Conservation (phyloP, 2,329 filamentous ascomycete genomes). For the Zymoseptoria passerinii region DNA sequence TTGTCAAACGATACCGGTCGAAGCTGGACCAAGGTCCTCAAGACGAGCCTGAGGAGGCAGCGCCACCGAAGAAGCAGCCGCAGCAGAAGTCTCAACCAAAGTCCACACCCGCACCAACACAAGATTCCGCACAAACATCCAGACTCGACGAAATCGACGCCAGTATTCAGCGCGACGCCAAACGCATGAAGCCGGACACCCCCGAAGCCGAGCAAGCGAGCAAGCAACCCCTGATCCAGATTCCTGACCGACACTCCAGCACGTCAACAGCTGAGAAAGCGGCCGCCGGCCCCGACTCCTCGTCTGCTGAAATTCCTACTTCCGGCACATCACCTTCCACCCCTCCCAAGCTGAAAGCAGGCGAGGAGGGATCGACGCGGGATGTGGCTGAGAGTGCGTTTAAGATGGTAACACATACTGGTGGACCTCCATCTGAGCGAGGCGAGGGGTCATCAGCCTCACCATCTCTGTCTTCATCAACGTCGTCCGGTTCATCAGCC, state of each 20-base stretch:
- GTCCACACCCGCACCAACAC: constrained; percentile 2
- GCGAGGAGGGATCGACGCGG: constrained; percentile 7
- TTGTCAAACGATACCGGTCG: constrained; percentile 70
- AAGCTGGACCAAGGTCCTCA: constrained; percentile 39
- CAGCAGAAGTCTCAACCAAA: neutral
- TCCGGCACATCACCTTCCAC: constrained; percentile 3
- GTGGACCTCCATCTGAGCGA: neutral
- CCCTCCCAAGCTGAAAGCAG: neutral
- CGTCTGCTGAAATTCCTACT: constrained; percentile 4
- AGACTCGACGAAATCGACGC: constrained; percentile 11
- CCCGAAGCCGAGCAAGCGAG: constrained; percentile 21
- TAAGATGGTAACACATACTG: constrained; percentile 10
- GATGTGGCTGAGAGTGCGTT: constrained; percentile 15
- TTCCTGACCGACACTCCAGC: constrained; percentile 25
- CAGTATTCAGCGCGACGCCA: constrained; percentile 24
- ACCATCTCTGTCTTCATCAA: neutral
- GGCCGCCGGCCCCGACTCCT: constrained; percentile 1
- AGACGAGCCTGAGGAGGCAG: constrained; percentile 12
- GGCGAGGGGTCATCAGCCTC: neutral
- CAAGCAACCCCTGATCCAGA: constrained; percentile 26
- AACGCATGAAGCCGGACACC: constrained; percentile 26
- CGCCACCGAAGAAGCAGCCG: constrained; percentile 6
- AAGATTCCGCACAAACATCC: constrained; percentile 1
- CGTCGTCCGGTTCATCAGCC: neutral
- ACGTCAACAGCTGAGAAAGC: constrained; percentile 8